Base-by-base conservation (phyloP, 208 protist species). In the Wallacemonas collosoma region DNA sequence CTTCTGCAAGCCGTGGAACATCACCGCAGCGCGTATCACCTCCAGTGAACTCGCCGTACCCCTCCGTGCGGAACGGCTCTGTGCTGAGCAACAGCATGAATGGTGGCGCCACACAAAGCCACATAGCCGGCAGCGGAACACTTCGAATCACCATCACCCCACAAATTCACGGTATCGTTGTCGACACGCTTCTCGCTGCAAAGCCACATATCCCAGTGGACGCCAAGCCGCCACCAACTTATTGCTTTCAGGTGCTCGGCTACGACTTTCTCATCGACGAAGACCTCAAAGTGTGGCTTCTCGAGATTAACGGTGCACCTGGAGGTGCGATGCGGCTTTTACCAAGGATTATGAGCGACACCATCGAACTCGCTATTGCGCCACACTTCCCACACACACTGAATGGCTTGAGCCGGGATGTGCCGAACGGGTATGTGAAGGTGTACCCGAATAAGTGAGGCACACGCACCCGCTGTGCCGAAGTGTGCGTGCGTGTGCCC, bases 181-280 rank as follows among this genome's bases (percentile, higher is more conserved):
- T 81, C 0, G 85, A 94, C 45, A 89, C 89, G 12, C 61, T 94
- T 8, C 66, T 86, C 1, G 89, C 89, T 0, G 82, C 75, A 2
- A 65, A 75, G 47, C 39, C 70, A 36, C 73, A 81, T 56, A 78
- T 91, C 40, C 85, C 87, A 0, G 61, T 65, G 3, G 86, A 88
- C 63, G 71, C 79, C 1, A 54, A 75, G 2, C 76, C 82, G 0
- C 67, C 77, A 8, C 83, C 82, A 4, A 84, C 79, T 2, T 61
- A 76, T 11, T 81, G 79, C 53, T 93, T 93, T 72, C 88, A 93
- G 63, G 61, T 93, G 1, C 83, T 91, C 47, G 88, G 88, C 9
- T 93, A 88, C 66, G 88, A 93, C 60, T 91, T 93, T 62, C 76
- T 93, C 48, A 72, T 93, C 43, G 85, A 91, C 73, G 83, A 84